Base-by-base conservation (phyloP, 2,329 filamentous ascomycete species). In the Coniella vitis region DNA sequence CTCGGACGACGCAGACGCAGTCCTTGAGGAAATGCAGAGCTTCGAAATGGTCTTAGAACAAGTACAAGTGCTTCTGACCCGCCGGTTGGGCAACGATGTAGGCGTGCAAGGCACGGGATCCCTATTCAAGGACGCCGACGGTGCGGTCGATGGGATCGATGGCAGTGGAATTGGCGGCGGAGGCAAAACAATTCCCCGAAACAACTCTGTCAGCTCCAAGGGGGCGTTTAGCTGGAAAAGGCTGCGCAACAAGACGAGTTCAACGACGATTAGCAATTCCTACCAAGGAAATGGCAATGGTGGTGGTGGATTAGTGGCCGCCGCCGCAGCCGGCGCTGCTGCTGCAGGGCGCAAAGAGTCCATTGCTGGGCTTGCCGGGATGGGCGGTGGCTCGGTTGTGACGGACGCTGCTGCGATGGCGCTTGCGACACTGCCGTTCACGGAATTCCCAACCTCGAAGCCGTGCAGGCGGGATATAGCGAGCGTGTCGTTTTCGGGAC, bases 21-120 rank as follows among this genome's bases (percentile, higher is more conserved):
- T 97, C 17, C 74, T 95, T 14, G 90, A 95, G 58, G 93, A 98
- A 65, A 93, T 98, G 84, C 90, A 97, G 63, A 76, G 82, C 2
- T 74, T 98, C 4, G 93, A 98, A 65, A 75, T 75, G 34, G 78
- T 96, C 25, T 75, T 98, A 25, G 91, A 97, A 61, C 86, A 91
- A 63, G 87, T 90, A 0, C 90, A 96, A 64, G 69, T 74, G 1
- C 75, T 78, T 3, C 71, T 97, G 37, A 71, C 79, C 4, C 91
- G 94, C 63, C 95, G 90, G 61, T 77, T 98, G 4, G 91, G 93
- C n/a, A 88, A 76, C 60, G 93, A 98, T 56, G 93, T 98, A 10
- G 93, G 93, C 10, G 81, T 90, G 2, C 83, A 91, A 50, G 81
- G 84, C 4, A 78, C 84, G 2, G 74, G 78, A n/a, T 67, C 76